Evolutionary conservation across 352 stramenopile species (phyloP), one percentile per base, ranked within the genome.

Genomic region (Phytopythium helicoides): DNA sequence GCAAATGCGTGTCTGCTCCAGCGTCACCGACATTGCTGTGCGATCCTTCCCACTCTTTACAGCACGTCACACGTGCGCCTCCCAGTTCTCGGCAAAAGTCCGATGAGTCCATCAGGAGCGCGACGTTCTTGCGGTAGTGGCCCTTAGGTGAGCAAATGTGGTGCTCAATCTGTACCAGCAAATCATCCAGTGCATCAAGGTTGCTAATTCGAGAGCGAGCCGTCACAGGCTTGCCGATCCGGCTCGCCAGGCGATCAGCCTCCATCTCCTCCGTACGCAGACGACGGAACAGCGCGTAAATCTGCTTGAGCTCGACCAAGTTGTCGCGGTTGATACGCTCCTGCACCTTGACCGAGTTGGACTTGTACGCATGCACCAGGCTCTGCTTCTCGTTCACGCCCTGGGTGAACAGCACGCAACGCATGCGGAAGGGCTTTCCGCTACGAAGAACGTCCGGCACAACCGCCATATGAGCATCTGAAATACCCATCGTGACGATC

Each of bases 21-120:
- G 83, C 25, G 95, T 98, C 23, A 98, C 86, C 40, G 96, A 97
- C 96, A 99, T 99, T 19, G 93, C 95, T 25, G 96, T 99, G 45
- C 96, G 87, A 70, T 99, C 95, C 64, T 99, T 99, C 15, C 95
- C 95, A 58, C 80, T 97, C n/a, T 68, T 99, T 99, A 69, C 96
- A 99, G 75, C 97, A 98, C 15, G 97, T 97, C n/a, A 96, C 76
- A 33, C 89, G 88, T 0, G 90, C 92, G 28, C 87, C 94, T n/a
- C 92, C 89, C 7, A 99, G 64, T 41, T 76, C 69, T 44, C 84
- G 67, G 42, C 84, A 94, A 54, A 94, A 89, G 47, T 94, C 84
- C 7, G 84, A 91, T 23, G 84, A 83, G 55, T 89, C 76, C 66
- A 87, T 91, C 19, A 94, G 56, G 26, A 94, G 52, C 35, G 64